Evolutionary conservation across 805 yeast species (phyloP).

Genomic region (Citeromyces matritensis): DNA sequence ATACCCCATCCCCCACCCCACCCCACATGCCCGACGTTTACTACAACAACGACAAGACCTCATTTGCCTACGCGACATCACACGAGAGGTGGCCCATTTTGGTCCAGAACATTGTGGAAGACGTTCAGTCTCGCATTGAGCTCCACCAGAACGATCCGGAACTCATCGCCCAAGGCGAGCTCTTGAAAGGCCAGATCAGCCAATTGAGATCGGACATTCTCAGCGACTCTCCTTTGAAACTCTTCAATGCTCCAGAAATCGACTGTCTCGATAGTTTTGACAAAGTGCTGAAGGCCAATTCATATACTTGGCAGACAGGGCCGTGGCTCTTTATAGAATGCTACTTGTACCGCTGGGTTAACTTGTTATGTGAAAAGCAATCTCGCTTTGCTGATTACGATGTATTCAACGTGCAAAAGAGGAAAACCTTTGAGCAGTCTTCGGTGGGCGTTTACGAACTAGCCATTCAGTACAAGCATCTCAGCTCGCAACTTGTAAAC

Average conservation of each 20-base stretch:
- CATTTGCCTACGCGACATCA: constrained; percentile 77
- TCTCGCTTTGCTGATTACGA: constrained; percentile 46
- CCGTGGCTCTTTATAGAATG: constrained; percentile 91
- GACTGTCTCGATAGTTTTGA: constrained; percentile 8
- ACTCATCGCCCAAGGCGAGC: constrained; percentile 26
- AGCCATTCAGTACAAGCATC: constrained; percentile 43
- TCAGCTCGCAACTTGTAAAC: constrained; percentile 12
- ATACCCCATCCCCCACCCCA: no score
- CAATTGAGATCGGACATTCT: constrained; percentile 26
- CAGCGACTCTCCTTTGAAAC: constrained; percentile 22
- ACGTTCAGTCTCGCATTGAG: constrained; percentile 19
- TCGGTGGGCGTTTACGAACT: constrained; percentile 68
- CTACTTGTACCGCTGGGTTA: constrained; percentile 58
- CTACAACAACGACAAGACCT: constrained; percentile 49
- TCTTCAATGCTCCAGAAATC: constrained; percentile 25
- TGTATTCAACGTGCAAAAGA: constrained; percentile 56
- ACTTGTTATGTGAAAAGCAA: constrained; percentile 23
- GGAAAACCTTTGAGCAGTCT: constrained; percentile 62
- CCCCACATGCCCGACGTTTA: constrained; percentile 44
- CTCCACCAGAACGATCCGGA: constrained; percentile 10
- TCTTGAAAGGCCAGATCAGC: constrained; percentile 24
- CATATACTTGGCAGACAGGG: constrained; percentile 74
- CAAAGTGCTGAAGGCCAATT: constrained; percentile 12
- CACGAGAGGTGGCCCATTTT: constrained; percentile 81
- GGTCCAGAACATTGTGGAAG: constrained; percentile 50